Evolutionary conservation across 805 yeast species (phyloP).

Genomic region (Maudiozyma serrabonitensis): DNA sequence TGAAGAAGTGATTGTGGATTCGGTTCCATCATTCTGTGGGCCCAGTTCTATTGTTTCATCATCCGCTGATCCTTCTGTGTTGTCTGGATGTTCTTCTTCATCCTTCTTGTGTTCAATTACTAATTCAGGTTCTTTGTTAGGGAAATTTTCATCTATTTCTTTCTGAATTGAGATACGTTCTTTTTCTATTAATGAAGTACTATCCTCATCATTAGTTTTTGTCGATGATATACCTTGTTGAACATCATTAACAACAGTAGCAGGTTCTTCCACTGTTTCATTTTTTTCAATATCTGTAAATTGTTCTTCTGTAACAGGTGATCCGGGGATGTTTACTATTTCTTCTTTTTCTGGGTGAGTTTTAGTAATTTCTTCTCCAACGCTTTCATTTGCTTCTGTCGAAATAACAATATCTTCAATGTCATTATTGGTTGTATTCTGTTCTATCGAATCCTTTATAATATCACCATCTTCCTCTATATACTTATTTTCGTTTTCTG

Average conservation of each 20-base stretch:
- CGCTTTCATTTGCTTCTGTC: too few relatives aligned
- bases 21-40: not conserved
- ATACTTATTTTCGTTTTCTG: not conserved
- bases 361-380: too few relatives aligned
- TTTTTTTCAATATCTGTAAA: too few relatives aligned
- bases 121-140: not conserved
- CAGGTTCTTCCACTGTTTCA: too few relatives aligned
- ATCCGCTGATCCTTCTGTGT: not conserved
- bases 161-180: not conserved
- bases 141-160: not conserved
- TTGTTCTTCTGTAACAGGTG: too few relatives aligned
- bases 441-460: too few relatives aligned
- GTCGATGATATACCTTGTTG: not conserved
- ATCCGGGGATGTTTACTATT: too few relatives aligned
- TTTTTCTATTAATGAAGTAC: not conserved
- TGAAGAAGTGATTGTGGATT: not conserved
- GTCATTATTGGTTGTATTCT: too few relatives aligned
- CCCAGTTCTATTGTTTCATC: not conserved
- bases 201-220: not conserved
- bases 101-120: not conserved
- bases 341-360: too few relatives aligned
- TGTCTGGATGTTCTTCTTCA: not conserved
- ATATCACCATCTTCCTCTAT: not conserved
- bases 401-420: too few relatives aligned
- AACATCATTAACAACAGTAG: too few relatives aligned